phyloP scores from a whole-genome alignment of 2,329 filamentous ascomycete genomes.

The Cadophora gregata region DNA sequence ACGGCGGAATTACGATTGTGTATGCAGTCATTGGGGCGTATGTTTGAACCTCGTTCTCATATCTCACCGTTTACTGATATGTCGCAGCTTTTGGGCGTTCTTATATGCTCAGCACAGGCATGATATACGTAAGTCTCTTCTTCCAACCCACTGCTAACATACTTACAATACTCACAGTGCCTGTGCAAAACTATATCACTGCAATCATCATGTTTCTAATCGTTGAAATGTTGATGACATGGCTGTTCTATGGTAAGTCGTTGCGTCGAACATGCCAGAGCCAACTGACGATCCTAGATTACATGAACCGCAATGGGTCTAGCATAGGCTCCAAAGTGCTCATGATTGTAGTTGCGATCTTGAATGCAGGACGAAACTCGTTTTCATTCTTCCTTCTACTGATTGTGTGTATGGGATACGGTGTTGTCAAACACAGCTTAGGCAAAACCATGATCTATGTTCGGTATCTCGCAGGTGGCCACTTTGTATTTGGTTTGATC shows the following conservation, averaged over 20 bases:
- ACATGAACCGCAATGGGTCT: slow-evolving; percentile 86
- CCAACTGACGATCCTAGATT: slow-evolving; percentile 66
- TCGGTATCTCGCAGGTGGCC: slow-evolving; percentile 85
- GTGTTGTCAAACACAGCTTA: slow-evolving; percentile 91
- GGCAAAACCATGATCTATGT: slow-evolving; percentile 95
- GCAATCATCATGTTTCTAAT: slow-evolving; percentile 94
- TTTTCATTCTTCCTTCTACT: slow-evolving; percentile 98
- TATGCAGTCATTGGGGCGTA: slow-evolving; percentile 85
- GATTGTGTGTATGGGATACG: slow-evolving; percentile 99
- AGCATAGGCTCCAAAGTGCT: slow-evolving; percentile 84
- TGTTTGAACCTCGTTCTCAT: slow-evolving; percentile 39
- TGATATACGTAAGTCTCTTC: slow-evolving; percentile 73
- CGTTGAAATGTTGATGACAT: slow-evolving; percentile 96
- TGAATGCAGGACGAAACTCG: slow-evolving; percentile 93
- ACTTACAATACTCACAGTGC: slow-evolving; percentile 62
- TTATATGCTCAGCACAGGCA: slow-evolving; percentile 92
- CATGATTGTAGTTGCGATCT: slow-evolving; percentile 87
- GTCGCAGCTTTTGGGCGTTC: slow-evolving; percentile 81
- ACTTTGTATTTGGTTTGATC: slow-evolving; percentile 93
- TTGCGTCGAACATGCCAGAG: neutral
- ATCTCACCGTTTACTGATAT: slow-evolving; percentile 11
- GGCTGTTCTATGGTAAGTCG: slow-evolving; percentile 86
- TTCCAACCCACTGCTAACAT: slow-evolving; percentile 7
- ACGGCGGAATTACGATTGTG: slow-evolving; percentile 90
- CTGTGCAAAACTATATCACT: slow-evolving; percentile 99